Evolutionary conservation across 805 yeast species (phyloP).

Genomic region (Teunomyces panamensis): DNA sequence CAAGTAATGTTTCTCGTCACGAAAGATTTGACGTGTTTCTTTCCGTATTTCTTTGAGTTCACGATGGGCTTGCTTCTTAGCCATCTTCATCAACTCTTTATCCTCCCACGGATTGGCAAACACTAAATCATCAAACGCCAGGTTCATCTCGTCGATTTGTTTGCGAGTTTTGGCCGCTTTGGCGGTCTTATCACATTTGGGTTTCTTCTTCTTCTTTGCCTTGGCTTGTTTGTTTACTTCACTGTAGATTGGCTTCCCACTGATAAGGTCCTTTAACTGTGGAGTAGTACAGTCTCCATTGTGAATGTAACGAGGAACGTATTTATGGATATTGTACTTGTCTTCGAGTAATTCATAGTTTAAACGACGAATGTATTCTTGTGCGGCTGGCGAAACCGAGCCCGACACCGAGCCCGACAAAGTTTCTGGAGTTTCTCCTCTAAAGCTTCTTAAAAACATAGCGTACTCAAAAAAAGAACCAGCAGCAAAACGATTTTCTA

Average conservation of each 20-base stretch:
- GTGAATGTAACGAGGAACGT: conserved; percentile 38
- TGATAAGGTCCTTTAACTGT: conserved; percentile 27
- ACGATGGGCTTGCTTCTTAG: not conserved
- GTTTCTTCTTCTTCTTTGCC: conserved; percentile 13
- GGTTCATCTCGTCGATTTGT: conserved; percentile 7
- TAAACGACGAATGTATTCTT: conserved; percentile 21
- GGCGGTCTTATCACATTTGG: not conserved
- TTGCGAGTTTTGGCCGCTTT: not conserved
- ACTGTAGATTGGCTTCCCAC: conserved; percentile 39
- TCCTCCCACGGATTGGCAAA: conserved; percentile 6
- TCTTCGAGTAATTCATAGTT: conserved; percentile 37
- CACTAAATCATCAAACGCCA: not conserved
- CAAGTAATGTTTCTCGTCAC: conserved; percentile 2
- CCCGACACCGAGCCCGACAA: not conserved
- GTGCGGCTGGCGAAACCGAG: conserved; percentile 7
- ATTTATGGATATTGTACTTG: conserved; percentile 33
- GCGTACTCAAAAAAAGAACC: not conserved
- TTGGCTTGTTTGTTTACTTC: conserved; percentile 34
- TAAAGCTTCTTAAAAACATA: conserved; percentile 1
- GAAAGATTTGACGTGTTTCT: not conserved
- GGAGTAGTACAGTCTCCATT: conserved; percentile 38
- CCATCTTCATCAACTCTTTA: conserved; percentile 1
- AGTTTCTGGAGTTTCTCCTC: not conserved
- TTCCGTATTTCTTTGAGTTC: not conserved
- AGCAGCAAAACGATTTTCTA: not conserved